Base-by-base conservation (phyloP, 495 filamentous ascomycete genomes). In the Daldinia loculata region DNA sequence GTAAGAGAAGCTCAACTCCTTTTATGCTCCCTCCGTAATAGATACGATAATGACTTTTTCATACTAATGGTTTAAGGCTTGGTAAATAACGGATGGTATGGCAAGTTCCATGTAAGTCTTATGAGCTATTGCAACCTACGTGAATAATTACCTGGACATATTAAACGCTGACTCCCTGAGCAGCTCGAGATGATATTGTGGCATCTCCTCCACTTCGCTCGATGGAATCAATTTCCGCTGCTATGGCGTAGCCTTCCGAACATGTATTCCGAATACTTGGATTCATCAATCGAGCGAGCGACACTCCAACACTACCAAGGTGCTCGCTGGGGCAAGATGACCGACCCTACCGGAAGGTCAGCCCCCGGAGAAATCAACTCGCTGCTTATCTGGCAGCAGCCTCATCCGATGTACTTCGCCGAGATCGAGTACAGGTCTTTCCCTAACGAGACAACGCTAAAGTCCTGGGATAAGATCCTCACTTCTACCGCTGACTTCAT, bases 261-360 rank as follows among this genome's bases (percentile, higher is more conserved):
- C 45, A 79, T 80, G 6, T 89, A 88, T 77, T 55, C 74, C 9
- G 79, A 79, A 9, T 85, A 85, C 66, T 77, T 89, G 0, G 74
- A 76, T 6, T 82, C 82, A 0, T 83, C 82, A 3, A 63, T 80
- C 9, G 77, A 80, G 6, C 80, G 87, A 39, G 86, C 87, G 0
- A 38, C 60, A 7, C 51, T 65, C 0, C 85, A 87, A 64, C 85
- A 86, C 12, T 89, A 88, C 67, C 63, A 68, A 2, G 87, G 86
- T 4, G 84, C 85, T 8, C 80, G 85, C 58, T 84, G 84, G 82
- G 85, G 87, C 7, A 89, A 89, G 74, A 88, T 88, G 85, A 86
- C 81, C 6, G 87, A 88, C 70, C 82, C 86, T 0, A 81, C 82
- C 4, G 86, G 87, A 52, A 76, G 85, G 57, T 82, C 79, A 43